Base-by-base conservation (phyloP, 163 green algal species). In the Scenedesmus sp. region DNA sequence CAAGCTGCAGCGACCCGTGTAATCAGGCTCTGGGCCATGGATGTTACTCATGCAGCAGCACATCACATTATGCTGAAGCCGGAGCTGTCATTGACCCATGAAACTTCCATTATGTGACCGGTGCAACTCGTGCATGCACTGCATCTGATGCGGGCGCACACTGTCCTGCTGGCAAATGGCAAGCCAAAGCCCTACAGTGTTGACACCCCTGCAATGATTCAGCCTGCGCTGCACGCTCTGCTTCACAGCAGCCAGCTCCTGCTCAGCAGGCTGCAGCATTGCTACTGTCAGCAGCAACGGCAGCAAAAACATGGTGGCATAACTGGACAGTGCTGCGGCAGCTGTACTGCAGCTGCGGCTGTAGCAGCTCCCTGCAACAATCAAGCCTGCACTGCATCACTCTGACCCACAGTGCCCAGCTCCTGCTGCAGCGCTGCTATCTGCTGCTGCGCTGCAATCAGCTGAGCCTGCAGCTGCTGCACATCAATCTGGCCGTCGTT, bases 361-460 rank as follows among this genome's bases (percentile, higher is more conserved):
- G 81, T 33, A 33, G 30, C 81, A 49, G 81, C 5, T 24, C 46
- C 53, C 24, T 79, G 46, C 73, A n/a, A 3, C 82, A 20, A 13
- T 89, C 68, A 70, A 16, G 68, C 85, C 26, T 78, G 3, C 40
- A 53, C 85, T 13, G 65, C 85, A 89, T 89, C 85, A 13, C 44
- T 68, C 68, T 89, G 68, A 68, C 70, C 22, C 68, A 81, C 49
- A 42, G 61, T 61, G 46, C 59, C 59, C 33, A 89, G 33, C 22
- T 83, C 44, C n/a, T 49, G 65, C 85, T 89, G 85, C 85, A 89
- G 83, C 24, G 59, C 22, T 49, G 46, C 37, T 43, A 88, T 81
- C 83, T 88, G 83, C 24, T 88, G 83, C 59, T 61, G 37, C 3
- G 83, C 83, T 44, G 56, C 83, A 33, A 59, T 22, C 2, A 88